Evolutionary conservation across 2,329 filamentous ascomycete species (phyloP).

Genomic region (Colletotrichum sp.): DNA sequence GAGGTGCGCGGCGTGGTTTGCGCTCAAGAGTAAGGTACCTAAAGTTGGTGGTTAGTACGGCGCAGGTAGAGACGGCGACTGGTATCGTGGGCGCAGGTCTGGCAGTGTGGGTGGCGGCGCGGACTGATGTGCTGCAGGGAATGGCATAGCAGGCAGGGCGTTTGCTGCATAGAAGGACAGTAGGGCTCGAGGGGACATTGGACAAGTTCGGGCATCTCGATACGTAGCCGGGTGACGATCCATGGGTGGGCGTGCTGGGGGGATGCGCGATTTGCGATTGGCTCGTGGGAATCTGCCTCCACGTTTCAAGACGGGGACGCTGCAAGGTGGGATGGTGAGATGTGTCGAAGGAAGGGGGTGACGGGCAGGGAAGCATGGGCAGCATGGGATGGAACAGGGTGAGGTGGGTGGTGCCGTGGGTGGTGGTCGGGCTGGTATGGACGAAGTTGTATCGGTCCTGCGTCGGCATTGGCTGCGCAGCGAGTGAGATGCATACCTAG

Average conservation of each 20-base stretch:
- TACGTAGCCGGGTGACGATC: not conserved
- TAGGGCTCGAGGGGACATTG: not conserved
- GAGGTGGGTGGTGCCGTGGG: not conserved
- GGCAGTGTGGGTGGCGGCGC: not conserved
- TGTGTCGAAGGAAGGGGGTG: slow-evolving; percentile 2
- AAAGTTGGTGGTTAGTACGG: not conserved
- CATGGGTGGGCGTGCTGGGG: not conserved
- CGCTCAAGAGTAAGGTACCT: not conserved
- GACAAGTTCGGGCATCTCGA: slow-evolving; percentile 5
- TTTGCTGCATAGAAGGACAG: slow-evolving; percentile 1
- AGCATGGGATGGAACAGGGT: slow-evolving; percentile 13
- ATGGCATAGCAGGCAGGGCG: not conserved
- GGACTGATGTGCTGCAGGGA: slow-evolving; percentile 17
- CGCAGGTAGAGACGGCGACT: not conserved
- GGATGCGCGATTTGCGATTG: slow-evolving; percentile 14
- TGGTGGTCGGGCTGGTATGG: not conserved
- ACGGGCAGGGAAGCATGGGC: not conserved
- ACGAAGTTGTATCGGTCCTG: not conserved
- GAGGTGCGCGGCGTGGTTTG: not conserved
- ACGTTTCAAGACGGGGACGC: slow-evolving; percentile 18
- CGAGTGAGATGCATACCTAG: not conserved
- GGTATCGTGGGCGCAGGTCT: not conserved
- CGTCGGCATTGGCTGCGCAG: not conserved
- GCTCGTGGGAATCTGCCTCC: slow-evolving; percentile 4
- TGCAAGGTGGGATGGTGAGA: slow-evolving; percentile 16